Conservation (phyloP, 495 filamentous ascomycete species). For the Xylaria longipes region DNA sequence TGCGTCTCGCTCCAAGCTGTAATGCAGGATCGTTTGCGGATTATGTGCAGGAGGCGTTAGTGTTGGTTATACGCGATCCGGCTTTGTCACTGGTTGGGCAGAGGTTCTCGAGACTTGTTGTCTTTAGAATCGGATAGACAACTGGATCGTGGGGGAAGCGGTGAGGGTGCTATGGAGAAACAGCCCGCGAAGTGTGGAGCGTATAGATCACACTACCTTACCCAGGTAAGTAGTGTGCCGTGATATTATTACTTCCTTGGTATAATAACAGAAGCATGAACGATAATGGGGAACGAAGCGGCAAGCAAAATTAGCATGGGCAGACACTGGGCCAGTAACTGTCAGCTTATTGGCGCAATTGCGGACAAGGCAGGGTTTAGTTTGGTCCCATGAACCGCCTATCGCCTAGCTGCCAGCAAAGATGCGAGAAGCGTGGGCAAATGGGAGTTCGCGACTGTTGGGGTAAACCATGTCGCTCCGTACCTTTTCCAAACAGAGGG, state of each 20-base stretch:
- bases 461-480: constrained; percentile 17
- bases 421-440: constrained; percentile 7
- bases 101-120: constrained; percentile 11
- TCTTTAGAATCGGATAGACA: constrained; percentile 10
- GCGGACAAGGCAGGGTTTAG: constrained; percentile 15
- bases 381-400: constrained; percentile 16
- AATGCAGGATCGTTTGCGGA: constrained; percentile 11
- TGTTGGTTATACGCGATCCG: constrained; percentile 15
- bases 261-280: constrained; percentile 17
- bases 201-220: not conserved
- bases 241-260: constrained; percentile 6
- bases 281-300: constrained; percentile 7
- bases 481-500: constrained; percentile 31
- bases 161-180: constrained; percentile 13
- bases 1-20: not conserved
- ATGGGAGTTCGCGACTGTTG: constrained; percentile 7
- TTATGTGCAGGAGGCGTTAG: not conserved
- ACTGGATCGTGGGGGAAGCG: constrained; percentile 2
- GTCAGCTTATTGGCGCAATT: constrained; percentile 11
- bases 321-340: not conserved
- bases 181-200: constrained; percentile 17
- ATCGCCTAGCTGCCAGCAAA: constrained; percentile 18
- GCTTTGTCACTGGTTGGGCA: constrained; percentile 12
- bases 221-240: not conserved
- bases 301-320: not conserved